Evolutionary conservation across 768 basidiomycete genomes (phyloP).

Genomic region (Rubroboletus pulcherrimus): DNA sequence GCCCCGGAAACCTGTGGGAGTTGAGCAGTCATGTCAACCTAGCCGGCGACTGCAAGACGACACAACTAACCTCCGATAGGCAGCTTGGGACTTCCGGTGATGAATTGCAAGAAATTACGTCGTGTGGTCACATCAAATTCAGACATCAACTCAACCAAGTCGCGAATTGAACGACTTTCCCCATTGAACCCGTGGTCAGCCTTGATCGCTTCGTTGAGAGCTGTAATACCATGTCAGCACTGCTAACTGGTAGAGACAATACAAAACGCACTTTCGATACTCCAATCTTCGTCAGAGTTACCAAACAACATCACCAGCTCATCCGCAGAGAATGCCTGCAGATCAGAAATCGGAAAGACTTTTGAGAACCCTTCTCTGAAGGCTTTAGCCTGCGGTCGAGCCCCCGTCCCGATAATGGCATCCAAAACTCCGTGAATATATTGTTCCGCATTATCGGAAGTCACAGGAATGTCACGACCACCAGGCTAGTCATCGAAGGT

Average conservation of each 20-base stretch:
- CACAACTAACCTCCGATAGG: slow-evolving; percentile 81
- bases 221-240: slow-evolving; percentile 38
- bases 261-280: slow-evolving; percentile 67
- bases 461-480: slow-evolving; percentile 79
- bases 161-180: slow-evolving; percentile 87
- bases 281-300: slow-evolving; percentile 98
- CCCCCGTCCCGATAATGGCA: slow-evolving; percentile 80
- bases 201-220: slow-evolving; percentile 84
- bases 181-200: slow-evolving; percentile 98
- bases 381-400: slow-evolving; percentile 75
- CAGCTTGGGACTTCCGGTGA: slow-evolving; percentile 94
- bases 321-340: slow-evolving; percentile 89
- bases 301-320: slow-evolving; percentile 97
- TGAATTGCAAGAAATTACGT: slow-evolving; percentile 91
- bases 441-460: slow-evolving; percentile 81
- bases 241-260: background rate
- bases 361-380: slow-evolving; percentile 95
- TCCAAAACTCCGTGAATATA: slow-evolving; percentile 88
- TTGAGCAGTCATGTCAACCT: background rate
- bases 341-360: slow-evolving; percentile 89
- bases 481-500: slow-evolving; percentile 49
- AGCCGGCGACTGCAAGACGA: background rate
- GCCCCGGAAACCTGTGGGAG: slow-evolving; percentile 78
- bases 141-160: slow-evolving; percentile 83
- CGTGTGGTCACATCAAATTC: slow-evolving; percentile 70